Conservation (phyloP, 345 rosid species). For the Draba incana region DNA sequence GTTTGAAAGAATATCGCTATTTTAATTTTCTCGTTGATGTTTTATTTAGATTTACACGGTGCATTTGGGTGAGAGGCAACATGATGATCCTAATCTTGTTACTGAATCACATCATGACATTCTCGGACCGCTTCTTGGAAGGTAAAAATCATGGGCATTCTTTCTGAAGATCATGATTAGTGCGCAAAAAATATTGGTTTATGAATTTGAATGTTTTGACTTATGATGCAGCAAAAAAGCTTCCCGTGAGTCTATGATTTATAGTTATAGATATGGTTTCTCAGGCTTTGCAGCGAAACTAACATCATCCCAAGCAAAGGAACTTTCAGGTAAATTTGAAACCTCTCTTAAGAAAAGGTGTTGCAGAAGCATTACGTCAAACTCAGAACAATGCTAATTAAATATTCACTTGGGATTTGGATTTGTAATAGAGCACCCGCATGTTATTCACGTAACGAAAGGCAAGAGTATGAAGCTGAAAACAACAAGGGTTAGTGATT, state of each 20-base stretch:
- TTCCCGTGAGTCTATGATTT: constrained; percentile 57
- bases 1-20: background rate
- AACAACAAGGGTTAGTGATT: constrained; percentile 72
- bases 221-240: constrained; percentile 55
- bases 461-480: constrained; percentile 57
- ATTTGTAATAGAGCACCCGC: constrained; percentile 49
- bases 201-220: constrained; percentile 5
- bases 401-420: background rate
- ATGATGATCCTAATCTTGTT: constrained; percentile 48
- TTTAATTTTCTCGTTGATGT: background rate
- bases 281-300: constrained; percentile 81
- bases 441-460: constrained; percentile 59
- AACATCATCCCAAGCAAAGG: constrained; percentile 57
- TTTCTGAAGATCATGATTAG: background rate
- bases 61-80: constrained; percentile 61
- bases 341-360: background rate
- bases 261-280: constrained; percentile 75
- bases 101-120: constrained; percentile 66
- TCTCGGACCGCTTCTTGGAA: constrained; percentile 62
- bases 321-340: constrained; percentile 50
- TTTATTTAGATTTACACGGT: constrained; percentile 60
- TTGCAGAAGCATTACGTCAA: constrained; percentile 21
- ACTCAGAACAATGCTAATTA: background rate
- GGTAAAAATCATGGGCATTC: constrained; percentile 44
- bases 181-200: background rate